phyloP scores from a whole-genome alignment of 2,329 filamentous ascomycete species.

The Dactylellina leptospora region DNA sequence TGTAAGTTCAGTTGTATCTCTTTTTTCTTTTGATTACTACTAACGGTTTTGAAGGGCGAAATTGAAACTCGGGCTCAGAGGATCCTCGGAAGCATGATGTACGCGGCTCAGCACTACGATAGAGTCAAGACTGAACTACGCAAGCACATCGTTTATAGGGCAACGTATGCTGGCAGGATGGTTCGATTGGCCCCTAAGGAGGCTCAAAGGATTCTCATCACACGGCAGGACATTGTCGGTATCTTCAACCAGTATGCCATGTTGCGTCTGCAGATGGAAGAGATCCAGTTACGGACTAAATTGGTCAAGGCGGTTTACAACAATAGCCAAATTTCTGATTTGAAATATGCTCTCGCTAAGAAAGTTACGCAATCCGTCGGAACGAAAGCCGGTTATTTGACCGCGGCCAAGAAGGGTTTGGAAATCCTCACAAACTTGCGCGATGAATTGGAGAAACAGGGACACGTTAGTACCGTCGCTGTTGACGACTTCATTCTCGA shows the following conservation, averaged over 20 bases:
- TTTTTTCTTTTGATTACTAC: neutral
- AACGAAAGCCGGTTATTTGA: constrained; percentile 4
- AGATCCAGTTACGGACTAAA: constrained; percentile 11
- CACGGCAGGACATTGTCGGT: neutral
- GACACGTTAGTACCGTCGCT: constrained; percentile 4
- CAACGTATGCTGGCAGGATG: constrained; percentile 11
- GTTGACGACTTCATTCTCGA: constrained; percentile 18
- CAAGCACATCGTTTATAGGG: constrained; percentile 6
- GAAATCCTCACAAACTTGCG: neutral
- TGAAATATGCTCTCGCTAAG: constrained; percentile 34
- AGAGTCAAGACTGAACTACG: neutral
- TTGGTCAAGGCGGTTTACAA: constrained; percentile 16
- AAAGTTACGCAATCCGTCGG: constrained; percentile 36
- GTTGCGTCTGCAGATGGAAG: constrained; percentile 28
- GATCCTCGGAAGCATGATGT: constrained; percentile 25
- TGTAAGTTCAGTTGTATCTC: constrained; percentile 2
- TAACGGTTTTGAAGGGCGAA: constrained; percentile 7
- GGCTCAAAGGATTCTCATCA: neutral
- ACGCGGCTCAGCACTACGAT: constrained; percentile 5
- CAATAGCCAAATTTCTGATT: neutral
- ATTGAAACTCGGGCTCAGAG: constrained; percentile 11
- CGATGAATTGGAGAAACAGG: neutral
- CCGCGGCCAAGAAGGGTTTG: constrained; percentile 9
- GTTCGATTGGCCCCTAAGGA: neutral
- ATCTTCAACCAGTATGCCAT: constrained; percentile 1